Evolutionary conservation across 306 rosid species (phyloP).

Genomic region (Adenanthera pavonina): DNA sequence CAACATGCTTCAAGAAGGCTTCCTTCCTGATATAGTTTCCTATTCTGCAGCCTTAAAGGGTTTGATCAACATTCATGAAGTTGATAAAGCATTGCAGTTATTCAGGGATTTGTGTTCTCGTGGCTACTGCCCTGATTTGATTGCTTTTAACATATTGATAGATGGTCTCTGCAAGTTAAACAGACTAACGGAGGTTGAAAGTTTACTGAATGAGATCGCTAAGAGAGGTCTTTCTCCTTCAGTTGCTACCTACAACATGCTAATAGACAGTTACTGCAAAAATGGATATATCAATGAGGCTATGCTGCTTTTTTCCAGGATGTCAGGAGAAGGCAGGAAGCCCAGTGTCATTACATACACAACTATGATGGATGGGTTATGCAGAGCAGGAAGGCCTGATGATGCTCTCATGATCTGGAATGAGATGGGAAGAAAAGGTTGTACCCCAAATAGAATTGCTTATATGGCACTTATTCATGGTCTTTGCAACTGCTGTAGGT

Average conservation of each 20-base stretch:
- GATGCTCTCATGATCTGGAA: constrained; percentile 75
- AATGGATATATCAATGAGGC: constrained; percentile 64
- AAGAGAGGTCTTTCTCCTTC: constrained; percentile 70
- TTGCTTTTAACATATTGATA: constrained; percentile 69
- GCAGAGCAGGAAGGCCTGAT: constrained; percentile 65
- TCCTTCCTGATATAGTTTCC: constrained; percentile 71
- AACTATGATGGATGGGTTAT: constrained; percentile 73
- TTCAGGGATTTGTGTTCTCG: constrained; percentile 59
- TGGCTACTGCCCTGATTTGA: constrained; percentile 67
- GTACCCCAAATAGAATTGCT: constrained; percentile 70
- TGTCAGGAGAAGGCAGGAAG: constrained; percentile 57
- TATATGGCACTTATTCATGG: constrained; percentile 78
- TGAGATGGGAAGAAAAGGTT: constrained; percentile 65
- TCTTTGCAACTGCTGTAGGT: constrained; percentile 76
- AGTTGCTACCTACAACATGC: constrained; percentile 67
- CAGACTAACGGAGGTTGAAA: constrained; percentile 60
- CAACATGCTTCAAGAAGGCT: constrained; percentile 70
- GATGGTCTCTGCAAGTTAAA: constrained; percentile 73
- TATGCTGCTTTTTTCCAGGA: constrained; percentile 56
- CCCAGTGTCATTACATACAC: constrained; percentile 78
- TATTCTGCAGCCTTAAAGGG: constrained; percentile 78
- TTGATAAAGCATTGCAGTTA: constrained; percentile 64
- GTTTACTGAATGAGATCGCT: constrained; percentile 58
- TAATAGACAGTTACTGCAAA: constrained; percentile 73
- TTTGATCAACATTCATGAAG: constrained; percentile 62